phyloP scores from a whole-genome alignment of 2,329 filamentous ascomycete genomes.

The Sarocladium brachiariae region DNA sequence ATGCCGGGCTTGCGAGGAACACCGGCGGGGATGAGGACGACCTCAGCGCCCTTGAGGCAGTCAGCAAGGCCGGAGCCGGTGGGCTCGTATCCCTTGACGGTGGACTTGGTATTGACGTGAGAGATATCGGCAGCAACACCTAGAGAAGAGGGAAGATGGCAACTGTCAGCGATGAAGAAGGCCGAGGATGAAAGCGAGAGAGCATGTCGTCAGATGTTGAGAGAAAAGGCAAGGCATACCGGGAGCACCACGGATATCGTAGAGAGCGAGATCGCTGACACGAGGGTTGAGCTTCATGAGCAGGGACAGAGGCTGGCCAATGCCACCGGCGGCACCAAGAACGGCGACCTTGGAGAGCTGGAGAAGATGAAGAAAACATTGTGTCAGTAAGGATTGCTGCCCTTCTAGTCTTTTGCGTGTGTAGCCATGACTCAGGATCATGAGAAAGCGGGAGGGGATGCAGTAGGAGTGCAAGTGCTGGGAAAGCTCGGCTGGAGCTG shows the following conservation, averaged over 20 bases:
- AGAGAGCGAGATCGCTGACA: constrained; percentile 89
- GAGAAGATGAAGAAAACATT: constrained; percentile 9
- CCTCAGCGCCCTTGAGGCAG: constrained; percentile 79
- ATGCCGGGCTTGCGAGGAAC: constrained; percentile 99
- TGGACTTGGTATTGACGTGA: constrained; percentile 99
- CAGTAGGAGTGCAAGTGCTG: too few relatives aligned
- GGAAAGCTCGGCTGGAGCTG: constrained; percentile 1
- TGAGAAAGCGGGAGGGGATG: constrained; percentile 12
- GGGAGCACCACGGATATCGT: constrained; percentile 92
- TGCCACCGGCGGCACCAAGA: constrained; percentile 93
- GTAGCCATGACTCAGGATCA: background rate
- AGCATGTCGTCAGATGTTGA: constrained; percentile 7
- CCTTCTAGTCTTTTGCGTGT: too few relatives aligned
- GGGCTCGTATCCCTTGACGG: constrained; percentile 82
- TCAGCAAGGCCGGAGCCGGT: constrained; percentile 67
- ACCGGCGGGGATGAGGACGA: constrained; percentile 96
- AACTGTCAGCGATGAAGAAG: background rate
- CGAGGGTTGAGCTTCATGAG: constrained; percentile 98
- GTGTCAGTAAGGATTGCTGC: too few relatives aligned
- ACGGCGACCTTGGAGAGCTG: constrained; percentile 97
- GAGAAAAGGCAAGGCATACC: constrained; percentile 55
- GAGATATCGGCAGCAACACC: constrained; percentile 97
- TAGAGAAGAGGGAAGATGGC: constrained; percentile 28
- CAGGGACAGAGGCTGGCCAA: constrained; percentile 95
- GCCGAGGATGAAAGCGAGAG: background rate